Evolutionary conservation across 345 rosid species (phyloP).

Genomic region (Brassica rapa): DNA sequence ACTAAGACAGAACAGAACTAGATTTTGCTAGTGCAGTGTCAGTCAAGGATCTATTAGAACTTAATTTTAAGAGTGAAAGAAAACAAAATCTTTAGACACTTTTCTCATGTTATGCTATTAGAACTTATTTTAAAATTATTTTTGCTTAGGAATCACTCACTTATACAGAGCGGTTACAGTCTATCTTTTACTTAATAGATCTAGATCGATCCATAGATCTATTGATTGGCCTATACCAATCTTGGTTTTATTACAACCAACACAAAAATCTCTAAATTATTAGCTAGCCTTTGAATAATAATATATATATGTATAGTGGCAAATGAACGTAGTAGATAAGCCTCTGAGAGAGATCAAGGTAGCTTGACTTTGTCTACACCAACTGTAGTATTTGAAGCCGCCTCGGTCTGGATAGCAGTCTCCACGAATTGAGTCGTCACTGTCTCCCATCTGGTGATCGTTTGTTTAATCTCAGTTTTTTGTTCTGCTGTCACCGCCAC

Average conservation of each 20-base stretch:
- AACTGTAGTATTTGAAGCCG: neutral
- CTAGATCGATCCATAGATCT: slow-evolving; percentile 1
- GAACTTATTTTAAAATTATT: neutral
- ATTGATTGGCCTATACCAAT: slow-evolving; percentile 6
- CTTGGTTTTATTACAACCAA: slow-evolving; percentile 18
- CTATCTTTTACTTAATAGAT: neutral
- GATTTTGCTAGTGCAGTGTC: neutral
- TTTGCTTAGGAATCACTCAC: neutral
- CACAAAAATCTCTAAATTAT: slow-evolving; percentile 1
- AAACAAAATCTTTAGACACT: neutral
- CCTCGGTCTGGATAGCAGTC: slow-evolving; percentile 12
- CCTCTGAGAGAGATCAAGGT: neutral
- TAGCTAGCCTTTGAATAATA: slow-evolving; percentile 8
- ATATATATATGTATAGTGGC: neutral
- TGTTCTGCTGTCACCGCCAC: slow-evolving; percentile 16
- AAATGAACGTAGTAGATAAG: neutral
- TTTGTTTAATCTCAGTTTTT: slow-evolving; percentile 18
- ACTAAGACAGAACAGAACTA: slow-evolving; percentile 17
- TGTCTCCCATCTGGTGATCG: slow-evolving; percentile 37
- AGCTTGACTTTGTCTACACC: neutral
- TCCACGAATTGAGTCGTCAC: slow-evolving; percentile 38
- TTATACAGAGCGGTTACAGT: slow-evolving; percentile 5
- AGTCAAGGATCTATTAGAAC: neutral
- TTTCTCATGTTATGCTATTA: neutral
- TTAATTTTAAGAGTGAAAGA: neutral